Percentiles rank a stretch among this genome's conserved stretches.
phyloP scores from a whole-genome alignment of 306 rosid genomes.

The Sesbania bispinosa region DNA sequence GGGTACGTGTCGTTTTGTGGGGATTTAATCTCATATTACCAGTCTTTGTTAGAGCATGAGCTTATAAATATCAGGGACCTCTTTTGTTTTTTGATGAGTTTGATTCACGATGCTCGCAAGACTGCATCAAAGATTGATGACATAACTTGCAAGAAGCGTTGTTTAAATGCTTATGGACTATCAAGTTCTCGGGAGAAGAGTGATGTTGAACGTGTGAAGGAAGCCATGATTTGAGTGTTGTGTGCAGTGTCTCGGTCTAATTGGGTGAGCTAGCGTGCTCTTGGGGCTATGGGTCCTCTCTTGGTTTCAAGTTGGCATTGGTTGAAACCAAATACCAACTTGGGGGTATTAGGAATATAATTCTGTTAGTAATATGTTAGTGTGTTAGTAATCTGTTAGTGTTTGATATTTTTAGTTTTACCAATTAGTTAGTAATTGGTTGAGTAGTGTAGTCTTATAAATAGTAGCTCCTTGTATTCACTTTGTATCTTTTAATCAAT shows the following conservation, averaged over 20 bases:
- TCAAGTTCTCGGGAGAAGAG: conserved; percentile 56
- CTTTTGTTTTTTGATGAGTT: conserved; percentile 63
- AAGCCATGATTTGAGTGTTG: conserved; percentile 80
- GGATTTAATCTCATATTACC: conserved; percentile 58
- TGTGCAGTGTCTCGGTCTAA: conserved; percentile 85
- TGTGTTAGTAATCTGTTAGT: too few relatives aligned
- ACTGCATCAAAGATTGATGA: conserved; percentile 44
- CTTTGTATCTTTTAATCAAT: too few relatives aligned
- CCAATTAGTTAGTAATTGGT: too few relatives aligned
- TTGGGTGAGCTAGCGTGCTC: conserved; percentile 81
- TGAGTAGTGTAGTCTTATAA: too few relatives aligned
- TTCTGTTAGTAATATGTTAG: too few relatives aligned
- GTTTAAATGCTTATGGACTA: conserved; percentile 33
- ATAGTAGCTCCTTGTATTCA: too few relatives aligned
- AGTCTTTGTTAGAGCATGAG: conserved; percentile 57
- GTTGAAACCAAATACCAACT: too few relatives aligned
- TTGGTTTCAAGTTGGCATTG: too few relatives aligned
- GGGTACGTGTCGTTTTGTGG: too few relatives aligned
- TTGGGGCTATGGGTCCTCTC: too few relatives aligned
- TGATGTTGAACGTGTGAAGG: conserved; percentile 65
- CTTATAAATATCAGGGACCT: conserved; percentile 74
- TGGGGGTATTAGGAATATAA: too few relatives aligned
- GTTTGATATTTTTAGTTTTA: too few relatives aligned
- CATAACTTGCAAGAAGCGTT: conserved; percentile 47
- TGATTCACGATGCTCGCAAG: conserved; percentile 60